Evolutionary conservation across 2,329 filamentous ascomycete genomes (phyloP).

Genomic region (Bipolaris zeicola): DNA sequence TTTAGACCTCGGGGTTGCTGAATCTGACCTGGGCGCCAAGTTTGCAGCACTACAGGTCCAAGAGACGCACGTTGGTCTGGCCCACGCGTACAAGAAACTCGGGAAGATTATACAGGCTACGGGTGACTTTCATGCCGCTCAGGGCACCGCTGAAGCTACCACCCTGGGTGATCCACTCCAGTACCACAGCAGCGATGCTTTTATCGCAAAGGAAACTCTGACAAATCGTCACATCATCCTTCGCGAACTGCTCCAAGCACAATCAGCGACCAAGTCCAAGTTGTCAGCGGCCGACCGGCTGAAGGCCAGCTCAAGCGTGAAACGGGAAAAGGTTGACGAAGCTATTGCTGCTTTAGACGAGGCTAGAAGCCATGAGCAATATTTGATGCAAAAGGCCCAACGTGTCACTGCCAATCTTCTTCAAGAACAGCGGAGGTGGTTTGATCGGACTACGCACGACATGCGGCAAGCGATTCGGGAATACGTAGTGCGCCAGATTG

Average conservation of each 20-base stretch:
- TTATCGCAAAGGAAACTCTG: conserved; percentile 96
- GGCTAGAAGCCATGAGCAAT: conserved; percentile 78
- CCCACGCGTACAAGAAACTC: conserved; percentile 91
- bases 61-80: conserved; percentile 85
- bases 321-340: conserved; percentile 95
- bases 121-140: conserved; percentile 93
- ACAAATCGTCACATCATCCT: conserved; percentile 97
- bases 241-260: conserved; percentile 88
- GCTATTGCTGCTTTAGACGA: conserved; percentile 91
- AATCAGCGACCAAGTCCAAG: conserved; percentile 81
- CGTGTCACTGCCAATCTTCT: conserved; percentile 89
- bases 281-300: conserved; percentile 85
- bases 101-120: conserved; percentile 92
- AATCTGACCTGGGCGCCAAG: conserved; percentile 93
- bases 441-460: conserved; percentile 82
- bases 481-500: conserved; percentile 92
- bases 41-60: conserved; percentile 84
- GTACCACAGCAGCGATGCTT: conserved; percentile 93
- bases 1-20: conserved; percentile 83
- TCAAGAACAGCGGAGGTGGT: conserved; percentile 89
- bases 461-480: conserved; percentile 83
- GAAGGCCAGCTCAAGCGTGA: conserved; percentile 83
- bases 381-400: conserved; percentile 83
- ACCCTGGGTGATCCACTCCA: conserved; percentile 92
- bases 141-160: conserved; percentile 94